Conservation (phyloP, 202 grass and related monocot species). For the Schoenoplectus triqueter region DNA sequence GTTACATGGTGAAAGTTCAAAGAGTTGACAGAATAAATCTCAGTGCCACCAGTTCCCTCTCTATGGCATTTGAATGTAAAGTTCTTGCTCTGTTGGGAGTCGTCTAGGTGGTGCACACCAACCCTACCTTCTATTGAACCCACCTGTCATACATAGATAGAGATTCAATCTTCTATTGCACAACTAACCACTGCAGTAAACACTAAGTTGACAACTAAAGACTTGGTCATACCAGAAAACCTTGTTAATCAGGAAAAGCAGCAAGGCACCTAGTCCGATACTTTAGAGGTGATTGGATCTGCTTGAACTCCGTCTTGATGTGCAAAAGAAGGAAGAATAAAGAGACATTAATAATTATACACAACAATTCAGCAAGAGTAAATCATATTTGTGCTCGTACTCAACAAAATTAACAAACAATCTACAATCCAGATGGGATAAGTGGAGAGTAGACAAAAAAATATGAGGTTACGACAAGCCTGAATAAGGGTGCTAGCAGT, state of each 20-base stretch:
- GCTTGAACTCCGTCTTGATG: constrained; percentile 84
- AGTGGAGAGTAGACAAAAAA: neutral
- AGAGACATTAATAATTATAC: constrained; percentile 10
- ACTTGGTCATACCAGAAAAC: constrained; percentile 78
- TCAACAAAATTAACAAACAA: constrained; percentile 3
- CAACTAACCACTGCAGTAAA: constrained; percentile 32
- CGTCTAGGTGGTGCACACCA: constrained; percentile 92
- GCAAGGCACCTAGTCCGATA: constrained; percentile 87
- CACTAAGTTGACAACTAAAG: constrained; percentile 18
- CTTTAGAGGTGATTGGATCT: constrained; percentile 78
- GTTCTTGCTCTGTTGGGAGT: constrained; percentile 86
- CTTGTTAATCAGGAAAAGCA: constrained; percentile 99
- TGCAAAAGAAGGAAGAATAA: constrained; percentile 25
- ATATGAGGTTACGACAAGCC: neutral
- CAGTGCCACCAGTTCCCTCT: constrained; percentile 60
- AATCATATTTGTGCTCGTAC: constrained; percentile 10
- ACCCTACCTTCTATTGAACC: constrained; percentile 96
- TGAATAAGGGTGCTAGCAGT: neutral
- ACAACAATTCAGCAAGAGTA: constrained; percentile 1
- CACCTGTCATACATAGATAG: constrained; percentile 57
- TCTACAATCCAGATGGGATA: neutral
- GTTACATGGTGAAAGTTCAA: constrained; percentile 96
- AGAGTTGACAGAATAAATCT: constrained; percentile 89
- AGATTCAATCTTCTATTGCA: constrained; percentile 4
- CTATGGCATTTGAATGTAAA: constrained; percentile 99